These are phyloP conservation scores for Xylaria sp. DNA, from an alignment of 2,329 filamentous ascomycete genomes.

Conservation along the genomic window DNA sequence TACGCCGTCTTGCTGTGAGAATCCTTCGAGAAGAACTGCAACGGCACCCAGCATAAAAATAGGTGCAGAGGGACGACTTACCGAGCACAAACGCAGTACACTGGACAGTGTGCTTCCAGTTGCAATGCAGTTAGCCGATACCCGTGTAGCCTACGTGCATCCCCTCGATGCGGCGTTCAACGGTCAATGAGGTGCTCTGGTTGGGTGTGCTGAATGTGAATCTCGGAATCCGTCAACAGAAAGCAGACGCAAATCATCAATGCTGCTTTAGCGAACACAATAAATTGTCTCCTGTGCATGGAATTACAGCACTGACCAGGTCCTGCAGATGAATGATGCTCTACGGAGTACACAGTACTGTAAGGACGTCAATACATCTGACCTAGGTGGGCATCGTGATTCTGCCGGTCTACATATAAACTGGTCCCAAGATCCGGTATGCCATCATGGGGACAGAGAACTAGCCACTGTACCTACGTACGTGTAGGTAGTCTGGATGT, in stretches of 20 bases:
- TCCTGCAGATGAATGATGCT: no score
- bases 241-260: constrained; percentile 18
- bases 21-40: constrained; percentile 18
- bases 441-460: no score
- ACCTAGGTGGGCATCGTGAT: no score
- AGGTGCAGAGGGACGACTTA: constrained; percentile 10
- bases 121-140: background rate
- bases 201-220: constrained; percentile 4
- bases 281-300: constrained; percentile 4
- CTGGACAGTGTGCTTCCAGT: no score
- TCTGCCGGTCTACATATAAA: no score
- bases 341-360: no score
- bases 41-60: constrained; percentile 16
- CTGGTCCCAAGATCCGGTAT: no score
- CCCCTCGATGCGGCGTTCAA: constrained; percentile 3
- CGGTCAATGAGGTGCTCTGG: constrained; percentile 8
- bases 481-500: no score
- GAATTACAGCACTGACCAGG: background rate
- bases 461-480: no score
- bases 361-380: no score
- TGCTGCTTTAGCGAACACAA: constrained; percentile 8
- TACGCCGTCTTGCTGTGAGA: background rate
- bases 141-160: no score
- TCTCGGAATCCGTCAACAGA: constrained; percentile 20
- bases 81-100: no score